Percentiles rank a stretch among this genome's conserved stretches.
phyloP scores from a whole-genome alignment of 345 rosid species.

The Eucalyptus cladocalyx region DNA sequence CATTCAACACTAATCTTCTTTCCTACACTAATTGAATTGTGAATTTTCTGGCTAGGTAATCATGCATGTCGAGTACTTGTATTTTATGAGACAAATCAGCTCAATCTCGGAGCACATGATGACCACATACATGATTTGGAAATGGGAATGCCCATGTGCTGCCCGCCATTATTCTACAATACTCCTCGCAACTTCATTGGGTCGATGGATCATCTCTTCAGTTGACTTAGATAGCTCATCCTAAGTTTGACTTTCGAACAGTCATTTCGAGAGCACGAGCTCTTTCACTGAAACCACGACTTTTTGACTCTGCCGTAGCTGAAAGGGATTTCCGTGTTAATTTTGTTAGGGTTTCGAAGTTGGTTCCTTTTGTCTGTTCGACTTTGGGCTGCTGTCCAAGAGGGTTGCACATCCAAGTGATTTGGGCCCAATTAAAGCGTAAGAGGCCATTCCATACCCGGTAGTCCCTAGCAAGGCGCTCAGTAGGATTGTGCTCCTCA shows the following conservation, averaged over 20 bases:
- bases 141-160: not conserved
- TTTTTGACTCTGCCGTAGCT: not conserved
- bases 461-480: rapidly evolving
- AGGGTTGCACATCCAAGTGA: not conserved
- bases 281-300: not conserved
- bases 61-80: not conserved
- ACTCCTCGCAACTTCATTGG: not conserved
- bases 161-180: not conserved
- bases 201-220: not conserved
- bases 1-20: not conserved
- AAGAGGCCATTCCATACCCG: rapidly evolving
- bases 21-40: not conserved
- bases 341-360: not conserved
- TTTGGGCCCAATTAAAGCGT: not conserved
- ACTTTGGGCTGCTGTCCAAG: not conserved
- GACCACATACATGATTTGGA: not conserved
- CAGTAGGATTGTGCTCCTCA: rapidly evolving
- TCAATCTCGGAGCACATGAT: not conserved
- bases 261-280: not conserved
- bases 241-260: not conserved
- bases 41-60: not conserved
- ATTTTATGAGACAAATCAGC: not conserved
- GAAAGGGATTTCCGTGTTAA: not conserved
- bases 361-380: not conserved
- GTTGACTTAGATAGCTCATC: not conserved